Percentiles rank a stretch among this genome's conserved stretches.
phyloP scores from a whole-genome alignment of 1,284 basidiomycete genomes.

The Chalciporus sp. region DNA sequence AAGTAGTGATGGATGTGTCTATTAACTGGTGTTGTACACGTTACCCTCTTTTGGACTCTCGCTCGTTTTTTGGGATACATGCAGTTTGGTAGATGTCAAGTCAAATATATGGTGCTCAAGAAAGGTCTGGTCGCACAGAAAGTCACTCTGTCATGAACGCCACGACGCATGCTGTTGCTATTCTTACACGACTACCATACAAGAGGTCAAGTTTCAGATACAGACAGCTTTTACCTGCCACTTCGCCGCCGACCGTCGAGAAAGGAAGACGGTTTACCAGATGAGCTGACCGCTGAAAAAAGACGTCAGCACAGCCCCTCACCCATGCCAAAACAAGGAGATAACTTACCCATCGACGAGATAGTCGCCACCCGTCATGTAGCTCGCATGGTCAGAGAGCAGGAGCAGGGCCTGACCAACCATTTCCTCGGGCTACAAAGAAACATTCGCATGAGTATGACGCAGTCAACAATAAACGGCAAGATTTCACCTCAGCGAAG shows the following conservation, averaged over 20 bases:
- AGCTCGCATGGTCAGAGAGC: slow-evolving; percentile 43
- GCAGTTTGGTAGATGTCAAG: too few species aligned
- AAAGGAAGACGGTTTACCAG: slow-evolving; percentile 29
- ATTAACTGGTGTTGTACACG: too few species aligned
- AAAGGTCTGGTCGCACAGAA: too few species aligned
- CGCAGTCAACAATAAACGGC: neutral
- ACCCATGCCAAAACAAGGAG: too few species aligned
- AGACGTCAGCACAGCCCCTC: neutral
- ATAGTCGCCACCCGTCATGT: slow-evolving; percentile 47
- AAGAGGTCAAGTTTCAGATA: neutral
- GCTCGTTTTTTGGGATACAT: too few species aligned
- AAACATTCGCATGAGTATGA: too few species aligned
- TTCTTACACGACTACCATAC: neutral
- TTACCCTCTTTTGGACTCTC: too few species aligned
- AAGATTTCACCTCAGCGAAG: slow-evolving; percentile 39
- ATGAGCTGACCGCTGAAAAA: slow-evolving; percentile 37
- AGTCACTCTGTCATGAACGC: too few species aligned
- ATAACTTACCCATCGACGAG: slow-evolving; percentile 45
- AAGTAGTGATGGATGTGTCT: too few species aligned
- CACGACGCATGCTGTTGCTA: neutral
- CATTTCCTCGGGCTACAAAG: slow-evolving; percentile 44
- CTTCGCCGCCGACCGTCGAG: neutral
- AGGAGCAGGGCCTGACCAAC: slow-evolving; percentile 45
- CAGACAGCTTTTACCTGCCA: too few species aligned
- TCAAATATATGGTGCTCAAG: too few species aligned